These are phyloP conservation scores for Cadophora luteo-olivacea DNA, from an alignment of 2,329 filamentous ascomycete species.

Conservation along the genomic window DNA sequence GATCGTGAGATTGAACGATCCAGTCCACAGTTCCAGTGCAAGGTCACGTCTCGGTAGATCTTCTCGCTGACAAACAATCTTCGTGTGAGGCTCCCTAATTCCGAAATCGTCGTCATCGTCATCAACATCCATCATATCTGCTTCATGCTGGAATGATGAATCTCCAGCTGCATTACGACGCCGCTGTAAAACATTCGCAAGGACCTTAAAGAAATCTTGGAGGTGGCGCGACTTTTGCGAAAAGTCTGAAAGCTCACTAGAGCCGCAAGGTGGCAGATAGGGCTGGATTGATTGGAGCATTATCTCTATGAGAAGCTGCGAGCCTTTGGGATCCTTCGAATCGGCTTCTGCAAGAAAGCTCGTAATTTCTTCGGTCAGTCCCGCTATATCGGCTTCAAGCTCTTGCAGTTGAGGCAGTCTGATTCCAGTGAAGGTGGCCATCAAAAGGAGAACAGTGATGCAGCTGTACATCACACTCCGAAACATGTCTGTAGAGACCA, in stretches of 20 bases:
- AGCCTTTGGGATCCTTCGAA: constrained; percentile 28
- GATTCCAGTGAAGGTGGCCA: constrained; percentile 36
- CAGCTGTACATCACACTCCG: constrained; percentile 40
- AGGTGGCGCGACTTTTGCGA: constrained; percentile 34
- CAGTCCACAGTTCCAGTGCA: constrained; percentile 36
- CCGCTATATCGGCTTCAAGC: constrained; percentile 31
- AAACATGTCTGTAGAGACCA: constrained; percentile 41
- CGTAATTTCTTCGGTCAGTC: constrained; percentile 35
- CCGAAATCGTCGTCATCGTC: constrained; percentile 63
- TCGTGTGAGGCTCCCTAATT: constrained; percentile 60
- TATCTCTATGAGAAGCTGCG: constrained; percentile 33
- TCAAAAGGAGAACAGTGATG: constrained; percentile 38
- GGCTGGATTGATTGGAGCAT: constrained; percentile 41
- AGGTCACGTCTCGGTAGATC: constrained; percentile 51
- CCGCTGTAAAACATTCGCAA: constrained; percentile 35
- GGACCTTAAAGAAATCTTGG: constrained; percentile 35
- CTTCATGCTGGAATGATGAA: constrained; percentile 35
- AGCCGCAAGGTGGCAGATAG: constrained; percentile 39
- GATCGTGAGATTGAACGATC: constrained; percentile 38
- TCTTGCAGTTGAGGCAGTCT: constrained; percentile 29
- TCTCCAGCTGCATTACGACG: constrained; percentile 16
- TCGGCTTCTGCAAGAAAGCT: constrained; percentile 31
- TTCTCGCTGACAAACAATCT: constrained; percentile 44
- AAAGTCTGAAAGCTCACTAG: constrained; percentile 30
- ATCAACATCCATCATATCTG: constrained; percentile 67